Base-by-base conservation (phyloP, 176 grass and related monocot genomes). In the Thinopyrum elongatum region DNA sequence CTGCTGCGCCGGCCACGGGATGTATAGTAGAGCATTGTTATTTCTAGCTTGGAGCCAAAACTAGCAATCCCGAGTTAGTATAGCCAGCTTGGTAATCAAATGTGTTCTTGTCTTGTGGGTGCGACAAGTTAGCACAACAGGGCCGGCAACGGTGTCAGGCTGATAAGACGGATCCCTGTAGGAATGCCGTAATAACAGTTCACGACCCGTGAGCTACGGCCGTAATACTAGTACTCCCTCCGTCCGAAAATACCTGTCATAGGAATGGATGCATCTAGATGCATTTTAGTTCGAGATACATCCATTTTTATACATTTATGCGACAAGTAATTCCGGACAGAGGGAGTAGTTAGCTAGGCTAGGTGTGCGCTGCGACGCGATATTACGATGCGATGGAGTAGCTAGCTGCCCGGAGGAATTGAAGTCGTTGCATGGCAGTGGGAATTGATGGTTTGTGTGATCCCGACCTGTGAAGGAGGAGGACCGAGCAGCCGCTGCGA, bases 391-490 rank as follows among this genome's bases (percentile, higher is more conserved):
- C n/a, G n/a, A n/a, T n/a, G n/a, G n/a, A n/a, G n/a, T n/a, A n/a
- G n/a, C n/a, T n/a, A 58, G 53, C 19, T 9, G 19, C 19, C 53
- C 19, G 47, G 47, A 16, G 53, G 53, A 58, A 84, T 84, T 71
- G 15, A 41, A 83, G 64, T 8, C 19, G 55, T 80, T 80, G 77
- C 82, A 75, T 46, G 68, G 76, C 8, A 28, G 29, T 65, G 25
- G 25, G 62, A 67, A 80, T 84, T 75, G 82, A 61, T 70, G 80
- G 46, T 28, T 25, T 59, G 78, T 65, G 23, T 76, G 26, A 82
- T 27, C 17, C 23, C 79, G 44, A 67, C 86, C 44, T 57, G 59
- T 31, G 17, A 8, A 21, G 51, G 17, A 57, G 53, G 1, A 57
- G 19, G 53, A 22, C 19, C 53, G 28, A 47, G 44, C 19, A 58